Evolutionary conservation across 164 flowering plant species (phyloP), one percentile per base, ranked within the genome.

Genomic region (Litsea cubeba): DNA sequence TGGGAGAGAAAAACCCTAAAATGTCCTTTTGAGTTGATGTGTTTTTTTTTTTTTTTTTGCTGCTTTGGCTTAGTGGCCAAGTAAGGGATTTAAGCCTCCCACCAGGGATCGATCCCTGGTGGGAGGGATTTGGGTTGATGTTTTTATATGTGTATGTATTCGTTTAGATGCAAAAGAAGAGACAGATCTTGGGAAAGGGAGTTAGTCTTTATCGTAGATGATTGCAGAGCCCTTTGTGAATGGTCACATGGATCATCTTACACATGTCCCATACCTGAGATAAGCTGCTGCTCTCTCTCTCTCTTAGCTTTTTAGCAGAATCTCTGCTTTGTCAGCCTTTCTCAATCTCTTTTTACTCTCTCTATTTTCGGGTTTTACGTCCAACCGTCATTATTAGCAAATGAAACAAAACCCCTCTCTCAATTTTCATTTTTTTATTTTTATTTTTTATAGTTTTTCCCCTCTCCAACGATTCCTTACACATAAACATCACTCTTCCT

Each of bases 241-340:
- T 73, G 82, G 81, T 86, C 86, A 81, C 84, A 84, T 84, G 86
- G 87, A 73, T 81, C 82, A 79, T 82, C 73, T 79, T 85, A 85
- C 72, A 71, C 66, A 69, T 65, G 73, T 75, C 79, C 83, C 74
- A 75, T 78, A 57, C 75, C 82, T 77, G 79, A 76, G 46, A 72
- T n/a, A 63, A 66, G 40, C 66, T 46, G 66, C 67, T 11, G 2
- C 78, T 30, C 69, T 65, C 69, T 65, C 68, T 15, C 40, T 18
- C 62, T 50, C 76, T 28, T 7, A 11, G 70, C 65, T 74, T 76
- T 22, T 74, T 70, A 71, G 72, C 77, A 75, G 83, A 77, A 76
- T 81, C 84, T 75, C 82, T 72, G 79, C 71, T 26, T 28, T 76
- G 50, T 67, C 82, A 82, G 81, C 78, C 78, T 83, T 79, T 80